These are phyloP conservation scores for Candida ortonii DNA, from an alignment of 805 yeast genomes.

Conservation along the genomic window DNA sequence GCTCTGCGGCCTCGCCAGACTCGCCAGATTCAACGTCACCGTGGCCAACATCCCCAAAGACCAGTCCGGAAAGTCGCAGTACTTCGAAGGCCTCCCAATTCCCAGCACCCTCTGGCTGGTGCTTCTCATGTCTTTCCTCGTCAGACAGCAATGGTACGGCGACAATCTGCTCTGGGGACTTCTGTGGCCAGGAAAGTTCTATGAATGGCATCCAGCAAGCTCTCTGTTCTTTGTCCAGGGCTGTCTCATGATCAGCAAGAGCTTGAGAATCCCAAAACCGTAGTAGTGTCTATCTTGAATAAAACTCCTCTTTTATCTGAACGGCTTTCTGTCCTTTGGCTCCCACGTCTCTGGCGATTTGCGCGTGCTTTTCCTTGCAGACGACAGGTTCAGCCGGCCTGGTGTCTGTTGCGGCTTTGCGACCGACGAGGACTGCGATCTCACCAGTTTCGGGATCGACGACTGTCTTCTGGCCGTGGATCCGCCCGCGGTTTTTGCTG, in stretches of 20 bases:
- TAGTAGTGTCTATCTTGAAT: slow-evolving; percentile 24
- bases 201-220: slow-evolving; percentile 75
- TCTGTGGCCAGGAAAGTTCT: slow-evolving; percentile 48
- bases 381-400: slow-evolving; percentile 14
- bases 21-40: slow-evolving; percentile 94
- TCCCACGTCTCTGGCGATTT: too few species aligned
- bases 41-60: slow-evolving; percentile 93
- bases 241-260: slow-evolving; percentile 86
- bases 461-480: slow-evolving; percentile 14
- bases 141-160: slow-evolving; percentile 44
- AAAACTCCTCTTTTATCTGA: slow-evolving; percentile 13
- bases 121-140: slow-evolving; percentile 64
- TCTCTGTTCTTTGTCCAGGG: slow-evolving; percentile 73
- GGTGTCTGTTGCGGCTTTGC: slow-evolving; percentile 4
- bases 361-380: slow-evolving; percentile 15
- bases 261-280: slow-evolving; percentile 87
- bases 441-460: slow-evolving; percentile 17
- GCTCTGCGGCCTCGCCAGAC: slow-evolving; percentile 86
- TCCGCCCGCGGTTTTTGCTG: too few species aligned
- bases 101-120: slow-evolving; percentile 84
- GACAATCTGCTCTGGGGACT: slow-evolving; percentile 64
- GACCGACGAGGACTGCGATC: slow-evolving; percentile 11
- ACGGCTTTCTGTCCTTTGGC: slow-evolving; percentile 26
- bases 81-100: slow-evolving; percentile 95
- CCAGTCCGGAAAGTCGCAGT: slow-evolving; percentile 77